phyloP scores from a whole-genome alignment of 768 basidiomycete species.

The Pulveroboletus sp. region DNA sequence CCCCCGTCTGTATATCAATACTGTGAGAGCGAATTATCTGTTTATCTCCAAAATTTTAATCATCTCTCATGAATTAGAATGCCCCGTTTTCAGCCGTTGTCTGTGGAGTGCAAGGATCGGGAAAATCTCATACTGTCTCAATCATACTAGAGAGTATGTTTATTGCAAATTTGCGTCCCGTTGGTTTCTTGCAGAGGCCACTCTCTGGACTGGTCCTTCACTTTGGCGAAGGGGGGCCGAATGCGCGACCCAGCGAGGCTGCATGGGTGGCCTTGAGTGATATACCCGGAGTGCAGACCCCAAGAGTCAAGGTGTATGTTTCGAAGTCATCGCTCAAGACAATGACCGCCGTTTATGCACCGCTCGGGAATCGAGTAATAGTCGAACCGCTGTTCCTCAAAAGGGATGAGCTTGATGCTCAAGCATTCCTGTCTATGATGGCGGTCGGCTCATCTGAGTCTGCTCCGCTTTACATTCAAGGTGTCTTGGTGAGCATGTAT shows the following conservation, averaged over 20 bases:
- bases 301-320: conserved; percentile 48
- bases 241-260: conserved; percentile 58
- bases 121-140: conserved; percentile 71
- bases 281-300: conserved; percentile 31
- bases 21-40: conserved; percentile 38
- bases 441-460: conserved; percentile 57
- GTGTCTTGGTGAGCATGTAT: conserved; percentile 49
- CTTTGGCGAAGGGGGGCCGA: conserved; percentile 61
- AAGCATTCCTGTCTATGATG: conserved; percentile 74
- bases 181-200: conserved; percentile 51
- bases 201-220: conserved; percentile 65
- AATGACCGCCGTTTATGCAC: conserved; percentile 53
- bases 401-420: conserved; percentile 60
- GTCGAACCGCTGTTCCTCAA: conserved; percentile 55
- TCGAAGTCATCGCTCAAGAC: conserved; percentile 58
- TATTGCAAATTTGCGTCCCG: conserved; percentile 44
- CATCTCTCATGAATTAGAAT: conserved; percentile 41
- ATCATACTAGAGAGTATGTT: conserved; percentile 69
- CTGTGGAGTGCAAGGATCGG: conserved; percentile 74
- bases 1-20: conserved; percentile 62
- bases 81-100: conserved; percentile 72
- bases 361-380: conserved; percentile 44
- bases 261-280: conserved; percentile 51
- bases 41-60: not conserved
- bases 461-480: conserved; percentile 67